A percentile compares a stretch with the other conserved stretches of the same genome.
Evolutionary conservation across 2,329 filamentous ascomycete genomes (phyloP).

Genomic region (Nothopassalora personata): DNA sequence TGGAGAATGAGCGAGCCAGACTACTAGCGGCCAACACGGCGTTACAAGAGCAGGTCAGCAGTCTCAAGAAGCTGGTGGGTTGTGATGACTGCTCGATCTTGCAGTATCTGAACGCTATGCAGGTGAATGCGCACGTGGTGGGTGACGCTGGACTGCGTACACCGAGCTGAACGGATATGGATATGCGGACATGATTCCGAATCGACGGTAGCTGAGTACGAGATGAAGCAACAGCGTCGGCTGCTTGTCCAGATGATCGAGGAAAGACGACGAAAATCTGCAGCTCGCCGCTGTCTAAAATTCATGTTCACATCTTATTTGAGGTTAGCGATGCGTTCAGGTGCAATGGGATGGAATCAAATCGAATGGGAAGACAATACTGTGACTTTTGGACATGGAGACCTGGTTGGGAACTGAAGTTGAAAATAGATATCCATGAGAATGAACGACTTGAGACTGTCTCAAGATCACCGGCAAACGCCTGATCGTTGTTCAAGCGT

Average conservation of each 20-base stretch:
- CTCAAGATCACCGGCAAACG: too few relatives aligned
- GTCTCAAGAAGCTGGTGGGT: slow-evolving; percentile 42
- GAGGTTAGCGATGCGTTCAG: neutral
- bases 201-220: too few relatives aligned
- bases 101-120: slow-evolving; percentile 8
- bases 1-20: slow-evolving; percentile 40
- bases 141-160: neutral
- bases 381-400: neutral
- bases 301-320: neutral
- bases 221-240: neutral
- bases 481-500: too few relatives aligned
- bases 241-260: neutral
- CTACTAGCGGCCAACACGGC: slow-evolving; percentile 37
- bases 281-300: neutral
- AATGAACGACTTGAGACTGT: neutral
- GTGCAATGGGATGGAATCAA: neutral
- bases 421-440: neutral
- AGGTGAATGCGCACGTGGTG: neutral
- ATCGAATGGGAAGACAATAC: neutral
- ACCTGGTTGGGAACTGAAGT: neutral
- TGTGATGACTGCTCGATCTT: slow-evolving; percentile 38
- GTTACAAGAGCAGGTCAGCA: slow-evolving; percentile 37
- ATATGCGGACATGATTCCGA: too few relatives aligned
- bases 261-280: neutral
- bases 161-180: neutral